Evolutionary conservation across 2,329 filamentous ascomycete species (phyloP), one percentile per base, ranked within the genome.

Genomic region (Ceratocystis variospora): DNA sequence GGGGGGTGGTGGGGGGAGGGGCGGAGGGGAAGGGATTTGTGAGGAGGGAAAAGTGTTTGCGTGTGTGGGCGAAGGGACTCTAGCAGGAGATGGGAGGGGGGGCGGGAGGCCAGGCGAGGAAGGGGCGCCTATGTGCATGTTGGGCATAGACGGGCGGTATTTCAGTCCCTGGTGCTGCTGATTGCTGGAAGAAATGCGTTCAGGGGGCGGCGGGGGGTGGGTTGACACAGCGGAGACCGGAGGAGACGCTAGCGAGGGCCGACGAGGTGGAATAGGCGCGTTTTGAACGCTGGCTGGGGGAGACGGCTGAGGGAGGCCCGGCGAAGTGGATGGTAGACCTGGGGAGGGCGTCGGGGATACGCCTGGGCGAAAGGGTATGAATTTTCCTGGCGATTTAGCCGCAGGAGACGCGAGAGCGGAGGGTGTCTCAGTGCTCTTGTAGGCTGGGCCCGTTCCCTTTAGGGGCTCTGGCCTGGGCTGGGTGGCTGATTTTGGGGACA

Each of bases 71-170:
- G 61, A 22, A 44, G 45, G 6, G 44, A n/a, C 22, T 17, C 3
- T 41, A 3, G 41, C 19, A 15, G 61, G 25, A 15, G 41, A 48
- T 8, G 61, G 61, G 19, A 48, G 61, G 12, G 61, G 61, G n/a
- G 61, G 59, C 22, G 59, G 59, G 17, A 22, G 17, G 8, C 25
- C 61, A 8, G 25, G 22, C 15, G 61, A 46, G 45, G 19, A n/a
- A 44, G 61, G 41, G 3, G 25, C 37, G 19, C 65, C 61, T 25
- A 66, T 25, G 53, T 66, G 61, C 50, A 66, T 66, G 55, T 66
- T 66, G n/a, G 65, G 65, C 65, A 66, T 63, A 22, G 59, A 63
- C 8, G 65, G 65, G 31, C 61, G 59, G 48, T 53, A 63, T 17
- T 37, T 46, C 22, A 66, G 33, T 37, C 48, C 22, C 10, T 64